Base-by-base conservation (phyloP, 768 basidiomycete species). In the Xerocomus spinulosus region DNA sequence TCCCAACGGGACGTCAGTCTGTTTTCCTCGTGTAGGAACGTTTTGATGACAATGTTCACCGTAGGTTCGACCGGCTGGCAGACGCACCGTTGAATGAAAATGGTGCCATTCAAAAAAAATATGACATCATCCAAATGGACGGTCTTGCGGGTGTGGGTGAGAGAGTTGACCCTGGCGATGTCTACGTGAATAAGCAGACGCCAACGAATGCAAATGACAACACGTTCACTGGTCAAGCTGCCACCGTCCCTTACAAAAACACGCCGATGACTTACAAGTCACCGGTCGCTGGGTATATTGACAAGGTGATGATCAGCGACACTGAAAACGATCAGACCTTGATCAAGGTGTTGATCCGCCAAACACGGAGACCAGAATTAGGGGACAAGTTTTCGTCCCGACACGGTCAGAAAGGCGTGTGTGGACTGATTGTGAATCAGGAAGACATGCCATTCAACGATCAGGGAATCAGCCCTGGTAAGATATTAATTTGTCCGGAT, bases 401-500 rank as follows among this genome's bases (percentile, higher is more conserved):
- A 55, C 96, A 99, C 63, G 96, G 96, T 37, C 96, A 99, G 71
- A 99, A 99, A 70, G 96, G 96, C 49, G 96, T 99, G 10, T 97
- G 95, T 70, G 96, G 96, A 21, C 70, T 99, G 67, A 98, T 99
- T 64, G 96, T 99, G 46, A 95, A 95, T 59, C 96, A 99, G 61
- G 93, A 93, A 59, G 96, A 99, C 68, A 84, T 99, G 91, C 96
- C 95, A 2, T 99, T 99, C 75, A 96, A 96, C 60, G 94, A 98
- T 69, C 88, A 92, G 66, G 96, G 96, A 20, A 93, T 97, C 56
- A 83, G 79, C 60, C 94, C 92, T 40, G 90, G 90, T 88, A 68
- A 51, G 76, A 37, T 21, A n/a, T 21, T n/a, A 30, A 36, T 21
- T 12, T 8, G 26, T 49, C 36, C 41, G 41, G 28, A 26, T 15